Evolutionary conservation across 345 rosid species (phyloP).

Genomic region (Populus nigra): DNA sequence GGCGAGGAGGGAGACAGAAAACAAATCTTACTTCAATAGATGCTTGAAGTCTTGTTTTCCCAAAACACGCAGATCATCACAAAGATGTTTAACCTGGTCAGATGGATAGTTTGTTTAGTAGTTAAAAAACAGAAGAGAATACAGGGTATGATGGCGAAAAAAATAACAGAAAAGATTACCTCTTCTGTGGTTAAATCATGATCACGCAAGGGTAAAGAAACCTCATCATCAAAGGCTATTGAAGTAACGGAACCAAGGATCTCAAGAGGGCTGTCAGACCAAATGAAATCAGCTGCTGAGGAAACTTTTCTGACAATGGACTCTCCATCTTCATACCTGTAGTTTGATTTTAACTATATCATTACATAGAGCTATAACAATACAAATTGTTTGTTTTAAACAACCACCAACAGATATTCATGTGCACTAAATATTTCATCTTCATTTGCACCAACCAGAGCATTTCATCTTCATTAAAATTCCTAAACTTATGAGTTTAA

Average conservation of each 20-base stretch:
- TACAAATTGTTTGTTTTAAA: neutral
- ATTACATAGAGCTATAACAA: neutral
- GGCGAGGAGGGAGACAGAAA: neutral
- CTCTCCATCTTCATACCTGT: conserved; percentile 81
- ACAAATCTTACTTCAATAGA: conserved; percentile 66
- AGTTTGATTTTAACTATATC: neutral
- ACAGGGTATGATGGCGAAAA: neutral
- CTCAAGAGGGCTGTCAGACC: conserved; percentile 87
- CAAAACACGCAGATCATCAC: conserved; percentile 85
- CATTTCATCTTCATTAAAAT: conserved; percentile 3
- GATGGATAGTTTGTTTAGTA: conserved; percentile 5
- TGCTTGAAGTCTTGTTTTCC: conserved; percentile 95
- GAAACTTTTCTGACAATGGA: conserved; percentile 63
- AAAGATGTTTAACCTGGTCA: conserved; percentile 68
- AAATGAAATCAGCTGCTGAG: conserved; percentile 76
- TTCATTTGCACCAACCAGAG: too few species aligned
- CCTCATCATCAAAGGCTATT: conserved; percentile 62
- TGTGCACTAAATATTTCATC: neutral
- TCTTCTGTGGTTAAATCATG: conserved; percentile 76
- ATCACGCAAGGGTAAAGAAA: conserved; percentile 55
- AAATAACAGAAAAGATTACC: conserved; percentile 36
- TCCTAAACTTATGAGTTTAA: neutral
- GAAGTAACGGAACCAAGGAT: conserved; percentile 82
- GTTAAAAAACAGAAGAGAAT: neutral
- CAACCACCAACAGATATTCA: neutral